phyloP scores from a whole-genome alignment of 208 protist genomes.

The Trypanosomatidae sp. region DNA sequence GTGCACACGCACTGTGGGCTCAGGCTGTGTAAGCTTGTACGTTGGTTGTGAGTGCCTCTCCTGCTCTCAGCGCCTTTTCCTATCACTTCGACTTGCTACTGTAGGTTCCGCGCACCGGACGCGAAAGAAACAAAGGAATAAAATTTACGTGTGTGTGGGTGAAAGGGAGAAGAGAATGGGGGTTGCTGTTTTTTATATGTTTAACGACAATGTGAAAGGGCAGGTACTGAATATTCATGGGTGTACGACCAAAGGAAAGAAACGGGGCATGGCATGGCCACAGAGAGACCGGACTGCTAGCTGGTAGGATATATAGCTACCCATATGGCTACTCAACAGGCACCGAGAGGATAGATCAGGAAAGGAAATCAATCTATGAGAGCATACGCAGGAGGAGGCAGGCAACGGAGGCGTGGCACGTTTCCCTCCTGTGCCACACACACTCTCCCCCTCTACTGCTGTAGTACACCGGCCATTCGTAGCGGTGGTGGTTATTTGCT shows the following conservation, averaged over 20 bases:
- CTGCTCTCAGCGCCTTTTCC: neutral
- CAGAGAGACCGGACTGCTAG: neutral
- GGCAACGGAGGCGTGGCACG: neutral
- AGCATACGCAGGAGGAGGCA: neutral
- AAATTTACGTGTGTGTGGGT: neutral
- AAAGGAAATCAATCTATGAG: slow-evolving; percentile 10
- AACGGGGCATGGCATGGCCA: neutral
- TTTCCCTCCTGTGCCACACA: neutral
- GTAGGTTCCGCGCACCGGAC: neutral
- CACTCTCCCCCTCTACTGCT: neutral
- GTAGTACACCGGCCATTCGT: neutral
- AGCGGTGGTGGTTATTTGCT: neutral
- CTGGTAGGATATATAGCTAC: neutral
- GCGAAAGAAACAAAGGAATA: neutral
- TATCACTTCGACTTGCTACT: neutral
- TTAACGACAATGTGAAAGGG: neutral
- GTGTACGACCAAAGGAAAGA: neutral
- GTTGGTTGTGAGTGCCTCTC: neutral
- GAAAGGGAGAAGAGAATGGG: neutral
- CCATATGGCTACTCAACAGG: neutral
- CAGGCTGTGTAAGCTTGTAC: neutral
- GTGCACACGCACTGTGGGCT: neutral
- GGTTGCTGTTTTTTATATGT: neutral
- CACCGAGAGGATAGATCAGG: slow-evolving; percentile 1
- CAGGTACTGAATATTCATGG: neutral